These are phyloP conservation scores for Eucalyptus globulus DNA, from an alignment of 345 rosid genomes.

Conservation along the genomic window DNA sequence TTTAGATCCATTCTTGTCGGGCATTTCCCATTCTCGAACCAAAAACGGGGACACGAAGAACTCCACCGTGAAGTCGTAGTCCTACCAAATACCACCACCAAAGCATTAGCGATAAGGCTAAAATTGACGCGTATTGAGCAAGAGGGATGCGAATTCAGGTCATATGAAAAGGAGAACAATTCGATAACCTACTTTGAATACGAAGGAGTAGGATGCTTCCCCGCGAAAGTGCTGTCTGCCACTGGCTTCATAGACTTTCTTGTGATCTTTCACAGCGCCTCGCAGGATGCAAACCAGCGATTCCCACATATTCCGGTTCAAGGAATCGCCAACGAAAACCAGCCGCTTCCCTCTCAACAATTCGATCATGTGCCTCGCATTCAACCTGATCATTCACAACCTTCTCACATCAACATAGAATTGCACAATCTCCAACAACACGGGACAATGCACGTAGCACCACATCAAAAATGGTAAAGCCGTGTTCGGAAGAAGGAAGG, in stretches of 20 bases:
- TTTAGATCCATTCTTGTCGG: slow-evolving; percentile 36
- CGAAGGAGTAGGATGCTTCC: slow-evolving; percentile 77
- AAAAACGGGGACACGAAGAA: slow-evolving; percentile 89
- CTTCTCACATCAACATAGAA: background rate
- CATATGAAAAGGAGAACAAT: background rate
- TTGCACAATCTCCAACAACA: background rate
- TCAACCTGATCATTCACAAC: slow-evolving; percentile 26
- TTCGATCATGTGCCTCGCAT: slow-evolving; percentile 51
- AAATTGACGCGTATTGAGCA: background rate
- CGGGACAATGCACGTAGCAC: background rate
- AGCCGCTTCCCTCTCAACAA: slow-evolving; percentile 81
- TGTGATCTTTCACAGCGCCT: slow-evolving; percentile 45
- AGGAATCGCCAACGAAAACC: slow-evolving; percentile 85
- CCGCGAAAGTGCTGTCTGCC: slow-evolving; percentile 70
- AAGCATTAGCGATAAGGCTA: background rate
- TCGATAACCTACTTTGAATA: slow-evolving; percentile 53
- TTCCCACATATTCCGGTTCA: slow-evolving; percentile 98
- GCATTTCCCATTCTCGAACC: slow-evolving; percentile 84
- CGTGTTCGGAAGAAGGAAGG: background rate
- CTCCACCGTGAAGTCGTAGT: slow-evolving; percentile 61
- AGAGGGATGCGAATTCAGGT: background rate
- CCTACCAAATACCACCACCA: slow-evolving; percentile 25
- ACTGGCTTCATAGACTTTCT: slow-evolving; percentile 62
- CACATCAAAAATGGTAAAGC: background rate
- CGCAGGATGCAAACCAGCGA: slow-evolving; percentile 84